These are phyloP conservation scores for Microdochium bolleyi DNA, from an alignment of 2,329 filamentous ascomycete genomes.

Conservation along the genomic window DNA sequence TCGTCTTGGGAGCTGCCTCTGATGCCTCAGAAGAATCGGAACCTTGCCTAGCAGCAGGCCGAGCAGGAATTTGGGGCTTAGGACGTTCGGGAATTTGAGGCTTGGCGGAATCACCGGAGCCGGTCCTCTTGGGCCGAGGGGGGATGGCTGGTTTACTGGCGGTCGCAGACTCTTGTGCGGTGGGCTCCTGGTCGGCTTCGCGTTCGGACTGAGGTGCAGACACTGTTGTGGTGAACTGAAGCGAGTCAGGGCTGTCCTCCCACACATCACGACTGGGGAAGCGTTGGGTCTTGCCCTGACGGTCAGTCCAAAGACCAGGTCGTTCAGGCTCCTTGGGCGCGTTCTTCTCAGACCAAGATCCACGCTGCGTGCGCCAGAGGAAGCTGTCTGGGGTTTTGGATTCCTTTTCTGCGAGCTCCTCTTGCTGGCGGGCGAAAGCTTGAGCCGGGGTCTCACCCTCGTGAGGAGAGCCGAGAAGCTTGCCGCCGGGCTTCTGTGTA, in stretches of 20 bases:
- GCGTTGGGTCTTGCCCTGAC: conserved; percentile 55
- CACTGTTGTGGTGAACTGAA: conserved; percentile 71
- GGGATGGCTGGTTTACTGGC: conserved; percentile 54
- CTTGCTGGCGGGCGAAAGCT: conserved; percentile 58
- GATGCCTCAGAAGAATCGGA: conserved; percentile 27
- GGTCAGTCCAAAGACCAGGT: conserved; percentile 31
- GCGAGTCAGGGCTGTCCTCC: conserved; percentile 87
- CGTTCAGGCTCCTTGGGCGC: conserved; percentile 39
- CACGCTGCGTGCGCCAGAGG: conserved; percentile 41
- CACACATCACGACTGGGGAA: conserved; percentile 92
- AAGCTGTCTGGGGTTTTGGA: conserved; percentile 38
- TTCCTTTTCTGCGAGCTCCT: conserved; percentile 56
- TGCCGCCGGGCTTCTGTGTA: conserved; percentile 23
- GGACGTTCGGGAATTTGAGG: conserved; percentile 43
- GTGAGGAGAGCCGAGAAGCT: conserved; percentile 19
- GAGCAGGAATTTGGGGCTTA: conserved; percentile 53
- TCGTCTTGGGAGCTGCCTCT: conserved; percentile 53
- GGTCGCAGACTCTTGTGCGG: conserved; percentile 22
- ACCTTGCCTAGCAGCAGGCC: conserved; percentile 29
- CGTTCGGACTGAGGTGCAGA: conserved; percentile 42
- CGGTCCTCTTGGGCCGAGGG: conserved; percentile 34
- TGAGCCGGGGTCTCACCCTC: conserved; percentile 50
- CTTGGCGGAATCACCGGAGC: conserved; percentile 23
- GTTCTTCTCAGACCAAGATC: conserved; percentile 28
- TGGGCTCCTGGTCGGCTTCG: conserved; percentile 31